Evolutionary conservation across 306 rosid species (phyloP).

Genomic region (Oemleria cerasiformis): DNA sequence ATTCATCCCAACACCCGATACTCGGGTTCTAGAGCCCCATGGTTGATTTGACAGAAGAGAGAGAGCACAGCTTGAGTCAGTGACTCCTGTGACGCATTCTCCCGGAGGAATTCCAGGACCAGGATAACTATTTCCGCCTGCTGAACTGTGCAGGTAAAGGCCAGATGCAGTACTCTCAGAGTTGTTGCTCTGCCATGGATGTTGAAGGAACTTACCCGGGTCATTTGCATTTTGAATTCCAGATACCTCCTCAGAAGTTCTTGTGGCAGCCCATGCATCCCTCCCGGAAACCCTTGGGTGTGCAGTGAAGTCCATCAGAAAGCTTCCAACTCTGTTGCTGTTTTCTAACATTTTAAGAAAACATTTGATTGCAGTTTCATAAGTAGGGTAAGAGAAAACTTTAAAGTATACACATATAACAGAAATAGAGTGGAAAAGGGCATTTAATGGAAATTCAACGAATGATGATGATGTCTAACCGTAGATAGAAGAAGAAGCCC

Average conservation of each 20-base stretch:
- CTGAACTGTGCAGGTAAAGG: constrained; percentile 60
- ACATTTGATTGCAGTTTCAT: constrained; percentile 8
- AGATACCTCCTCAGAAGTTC: constrained; percentile 44
- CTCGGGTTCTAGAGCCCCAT: constrained; percentile 70
- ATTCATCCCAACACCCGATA: constrained; percentile 51
- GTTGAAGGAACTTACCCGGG: constrained; percentile 33
- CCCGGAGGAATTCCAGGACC: constrained; percentile 56
- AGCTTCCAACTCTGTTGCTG: constrained; percentile 54
- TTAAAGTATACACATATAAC: not conserved
- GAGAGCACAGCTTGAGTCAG: constrained; percentile 97
- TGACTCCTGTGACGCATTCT: constrained; percentile 57
- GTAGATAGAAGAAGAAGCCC: constrained; percentile 48
- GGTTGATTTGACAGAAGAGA: constrained; percentile 99
- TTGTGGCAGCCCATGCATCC: constrained; percentile 44
- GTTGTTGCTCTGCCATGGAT: constrained; percentile 61
- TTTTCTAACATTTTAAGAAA: constrained; percentile 43
- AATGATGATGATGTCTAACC: constrained; percentile 42
- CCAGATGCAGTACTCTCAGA: constrained; percentile 45
- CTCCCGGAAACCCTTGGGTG: constrained; percentile 52
- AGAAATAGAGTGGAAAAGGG: not conserved
- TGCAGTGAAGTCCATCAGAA: constrained; percentile 74
- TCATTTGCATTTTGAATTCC: constrained; percentile 39
- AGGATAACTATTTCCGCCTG: constrained; percentile 47
- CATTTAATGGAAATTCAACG: constrained; percentile 14
- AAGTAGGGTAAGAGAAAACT: constrained; percentile 5